Evolutionary conservation across 2,329 filamentous ascomycete genomes (phyloP).

Genomic region (Diaporthe sp.): DNA sequence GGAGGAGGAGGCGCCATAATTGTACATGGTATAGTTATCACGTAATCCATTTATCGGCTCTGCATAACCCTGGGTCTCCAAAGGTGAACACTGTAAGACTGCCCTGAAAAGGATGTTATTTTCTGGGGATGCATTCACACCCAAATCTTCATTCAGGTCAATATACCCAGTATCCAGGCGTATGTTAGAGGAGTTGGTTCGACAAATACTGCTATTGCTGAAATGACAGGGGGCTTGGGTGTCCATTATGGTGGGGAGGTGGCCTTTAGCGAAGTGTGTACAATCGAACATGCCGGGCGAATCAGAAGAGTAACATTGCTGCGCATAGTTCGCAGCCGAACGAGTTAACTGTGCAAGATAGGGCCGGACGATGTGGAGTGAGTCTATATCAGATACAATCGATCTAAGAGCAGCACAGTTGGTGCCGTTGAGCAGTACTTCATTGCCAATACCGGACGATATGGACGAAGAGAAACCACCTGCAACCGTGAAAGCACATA

Average conservation of each 20-base stretch:
- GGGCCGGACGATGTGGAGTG: background rate
- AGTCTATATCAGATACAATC: no score
- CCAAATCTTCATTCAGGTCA: slow-evolving; percentile 43
- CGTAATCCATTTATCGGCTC: background rate
- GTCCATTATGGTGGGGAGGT: background rate
- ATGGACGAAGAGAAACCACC: slow-evolving; percentile 31
- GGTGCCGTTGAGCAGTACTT: slow-evolving; percentile 38
- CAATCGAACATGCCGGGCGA: slow-evolving; percentile 20
- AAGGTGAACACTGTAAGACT: slow-evolving; percentile 25
- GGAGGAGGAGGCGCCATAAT: slow-evolving; percentile 11
- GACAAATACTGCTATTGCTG: slow-evolving; percentile 33
- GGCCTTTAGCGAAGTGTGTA: background rate
- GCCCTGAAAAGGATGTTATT: slow-evolving; percentile 40
- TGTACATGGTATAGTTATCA: slow-evolving; percentile 27
- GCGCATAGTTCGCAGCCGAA: slow-evolving; percentile 38
- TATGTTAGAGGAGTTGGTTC: slow-evolving; percentile 18
- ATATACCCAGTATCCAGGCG: slow-evolving; percentile 42
- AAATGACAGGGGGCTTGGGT: slow-evolving; percentile 44
- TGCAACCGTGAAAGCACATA: slow-evolving; percentile 18
- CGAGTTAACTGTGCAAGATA: background rate
- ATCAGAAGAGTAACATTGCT: slow-evolving; percentile 40
- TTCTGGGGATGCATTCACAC: slow-evolving; percentile 42
- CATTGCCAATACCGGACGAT: slow-evolving; percentile 27
- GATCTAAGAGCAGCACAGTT: background rate
- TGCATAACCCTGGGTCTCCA: slow-evolving; percentile 27